Evolutionary conservation across 2,329 filamentous ascomycete genomes (phyloP).

Genomic region (Dactylellina sp.): DNA sequence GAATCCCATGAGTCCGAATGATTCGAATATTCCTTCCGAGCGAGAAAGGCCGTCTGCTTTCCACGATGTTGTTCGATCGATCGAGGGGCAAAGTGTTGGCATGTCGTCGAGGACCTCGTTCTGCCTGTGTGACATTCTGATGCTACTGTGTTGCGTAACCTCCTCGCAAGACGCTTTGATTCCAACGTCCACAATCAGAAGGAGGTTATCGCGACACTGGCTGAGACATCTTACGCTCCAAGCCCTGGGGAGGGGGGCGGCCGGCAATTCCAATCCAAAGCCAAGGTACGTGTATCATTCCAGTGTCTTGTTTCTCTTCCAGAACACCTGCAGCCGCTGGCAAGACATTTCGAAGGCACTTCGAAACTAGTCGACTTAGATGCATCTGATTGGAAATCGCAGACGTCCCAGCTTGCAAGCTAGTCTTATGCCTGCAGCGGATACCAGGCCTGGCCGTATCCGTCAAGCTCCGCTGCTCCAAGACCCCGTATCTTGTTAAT

Average conservation of each 20-base stretch:
- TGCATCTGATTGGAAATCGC: slow-evolving; percentile 34
- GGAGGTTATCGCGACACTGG: slow-evolving; percentile 11
- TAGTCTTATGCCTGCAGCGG: slow-evolving; percentile 42
- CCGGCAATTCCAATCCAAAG: slow-evolving; percentile 35
- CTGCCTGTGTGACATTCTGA: slow-evolving; percentile 41
- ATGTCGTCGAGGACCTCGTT: slow-evolving; percentile 28
- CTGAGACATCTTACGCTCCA: slow-evolving; percentile 35
- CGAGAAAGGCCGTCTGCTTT: too few relatives aligned
- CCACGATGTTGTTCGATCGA: not conserved
- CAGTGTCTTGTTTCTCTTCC: slow-evolving; percentile 21
- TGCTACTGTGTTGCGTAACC: slow-evolving; percentile 30
- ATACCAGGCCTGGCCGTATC: slow-evolving; percentile 44
- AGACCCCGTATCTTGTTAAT: slow-evolving; percentile 31
- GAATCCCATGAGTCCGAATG: too few relatives aligned
- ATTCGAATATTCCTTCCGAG: too few relatives aligned
- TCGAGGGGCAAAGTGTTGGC: slow-evolving; percentile 30
- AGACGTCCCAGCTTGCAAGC: slow-evolving; percentile 3
- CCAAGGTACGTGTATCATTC: slow-evolving; percentile 32
- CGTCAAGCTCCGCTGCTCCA: slow-evolving; percentile 21
- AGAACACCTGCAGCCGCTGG: slow-evolving; percentile 6
- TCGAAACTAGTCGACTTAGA: slow-evolving; percentile 1
- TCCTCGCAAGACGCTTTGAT: slow-evolving; percentile 10
- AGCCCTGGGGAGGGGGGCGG: slow-evolving; percentile 31
- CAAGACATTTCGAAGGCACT: not conserved
- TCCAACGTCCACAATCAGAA: slow-evolving; percentile 30